phyloP scores from a whole-genome alignment of 208 protist genomes.

The Trypanosoma melophagium region DNA sequence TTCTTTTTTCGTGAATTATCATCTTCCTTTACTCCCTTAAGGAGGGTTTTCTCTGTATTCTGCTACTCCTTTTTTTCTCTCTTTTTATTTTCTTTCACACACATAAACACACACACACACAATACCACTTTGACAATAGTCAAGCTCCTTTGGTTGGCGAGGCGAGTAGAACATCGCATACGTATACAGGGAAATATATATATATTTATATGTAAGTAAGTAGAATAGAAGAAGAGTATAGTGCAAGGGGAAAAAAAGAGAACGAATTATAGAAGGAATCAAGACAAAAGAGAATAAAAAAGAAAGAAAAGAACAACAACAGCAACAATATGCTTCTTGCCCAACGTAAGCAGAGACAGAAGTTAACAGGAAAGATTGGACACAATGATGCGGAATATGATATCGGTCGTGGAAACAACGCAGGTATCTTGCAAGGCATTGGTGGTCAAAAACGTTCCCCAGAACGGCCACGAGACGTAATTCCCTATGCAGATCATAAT shows the following conservation, averaged over 20 bases:
- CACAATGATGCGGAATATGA: constrained; percentile 79
- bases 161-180: too few species aligned
- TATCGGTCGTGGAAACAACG: constrained; percentile 39
- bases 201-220: constrained; percentile 15
- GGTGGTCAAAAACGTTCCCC: neutral
- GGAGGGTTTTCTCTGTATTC: too few species aligned
- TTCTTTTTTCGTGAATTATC: too few species aligned
- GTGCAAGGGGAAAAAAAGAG: neutral
- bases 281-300: neutral
- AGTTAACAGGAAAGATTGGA: constrained; percentile 78
- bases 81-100: too few species aligned
- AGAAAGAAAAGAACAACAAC: neutral
- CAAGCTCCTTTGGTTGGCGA: too few species aligned
- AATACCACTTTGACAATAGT: too few species aligned
- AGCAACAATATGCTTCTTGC: constrained; percentile 46
- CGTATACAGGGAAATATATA: neutral
- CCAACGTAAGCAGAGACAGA: constrained; percentile 54
- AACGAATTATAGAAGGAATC: neutral
- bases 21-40: too few species aligned
- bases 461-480: neutral
- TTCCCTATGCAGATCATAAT: neutral
- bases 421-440: neutral
- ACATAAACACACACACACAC: too few species aligned
- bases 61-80: too few species aligned
- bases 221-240: neutral